Percentiles rank a stretch among this genome's conserved stretches.
phyloP scores from a whole-genome alignment of 768 basidiomycete genomes.

The Jaapia argillacea region DNA sequence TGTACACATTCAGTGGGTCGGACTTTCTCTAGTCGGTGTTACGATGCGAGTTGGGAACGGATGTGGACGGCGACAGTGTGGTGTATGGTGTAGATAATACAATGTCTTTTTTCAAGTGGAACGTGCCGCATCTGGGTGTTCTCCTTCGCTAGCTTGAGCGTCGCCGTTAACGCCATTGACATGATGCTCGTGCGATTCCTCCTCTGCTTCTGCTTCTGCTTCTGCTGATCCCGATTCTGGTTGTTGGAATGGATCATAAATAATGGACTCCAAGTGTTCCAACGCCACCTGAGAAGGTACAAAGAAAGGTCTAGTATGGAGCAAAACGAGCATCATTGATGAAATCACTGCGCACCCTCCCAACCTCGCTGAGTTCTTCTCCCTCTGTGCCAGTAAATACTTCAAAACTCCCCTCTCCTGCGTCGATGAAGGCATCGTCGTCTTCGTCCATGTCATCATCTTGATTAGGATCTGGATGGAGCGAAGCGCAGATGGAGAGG shows the following conservation, averaged over 20 bases:
- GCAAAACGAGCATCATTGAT: constrained; percentile 64
- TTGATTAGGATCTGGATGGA: constrained; percentile 61
- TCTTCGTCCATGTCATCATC: constrained; percentile 33
- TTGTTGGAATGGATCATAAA: constrained; percentile 39
- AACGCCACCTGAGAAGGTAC: constrained; percentile 57
- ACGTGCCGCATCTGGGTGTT: constrained; percentile 10
- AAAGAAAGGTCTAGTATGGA: constrained; percentile 65
- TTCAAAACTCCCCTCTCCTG: constrained; percentile 28
- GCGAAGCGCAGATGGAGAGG: constrained; percentile 75
- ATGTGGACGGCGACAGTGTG: background rate
- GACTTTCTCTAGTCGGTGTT: no score
- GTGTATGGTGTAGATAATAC: no score
- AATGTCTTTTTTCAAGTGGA: background rate
- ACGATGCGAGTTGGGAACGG: no score
- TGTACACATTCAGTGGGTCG: no score
- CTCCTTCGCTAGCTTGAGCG: constrained; percentile 9
- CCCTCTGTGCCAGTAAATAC: constrained; percentile 51
- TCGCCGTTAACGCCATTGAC: constrained; percentile 5
- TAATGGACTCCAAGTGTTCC: constrained; percentile 75
- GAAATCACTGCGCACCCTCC: constrained; percentile 92
- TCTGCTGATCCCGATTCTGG: no score
- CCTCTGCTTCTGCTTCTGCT: no score
- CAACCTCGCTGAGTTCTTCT: constrained; percentile 77
- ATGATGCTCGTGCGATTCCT: background rate
- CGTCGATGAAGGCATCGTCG: constrained; percentile 48